Percentiles rank a stretch among this genome's conserved stretches.
Evolutionary conservation across 2,329 filamentous ascomycete genomes (phyloP).

Genomic region (Xylaria sp.): DNA sequence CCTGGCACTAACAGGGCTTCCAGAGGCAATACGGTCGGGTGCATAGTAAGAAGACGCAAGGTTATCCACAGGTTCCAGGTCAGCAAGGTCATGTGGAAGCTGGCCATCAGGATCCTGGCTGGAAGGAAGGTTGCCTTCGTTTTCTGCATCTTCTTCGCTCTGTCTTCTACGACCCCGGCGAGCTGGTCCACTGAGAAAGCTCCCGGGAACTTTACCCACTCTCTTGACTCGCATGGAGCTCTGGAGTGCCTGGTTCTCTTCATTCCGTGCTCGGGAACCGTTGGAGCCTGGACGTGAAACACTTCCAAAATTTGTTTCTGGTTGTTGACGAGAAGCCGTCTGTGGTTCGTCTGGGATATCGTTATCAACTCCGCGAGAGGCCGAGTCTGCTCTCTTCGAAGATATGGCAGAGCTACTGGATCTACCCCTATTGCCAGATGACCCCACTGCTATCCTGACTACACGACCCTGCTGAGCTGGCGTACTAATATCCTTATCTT

Average conservation of each 20-base stretch:
- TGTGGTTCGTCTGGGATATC: conserved; percentile 61
- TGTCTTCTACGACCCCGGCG: conserved; percentile 75
- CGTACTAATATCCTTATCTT: conserved; percentile 60
- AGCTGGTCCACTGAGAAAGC: conserved; percentile 82
- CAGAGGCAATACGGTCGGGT: conserved; percentile 64
- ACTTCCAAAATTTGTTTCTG: conserved; percentile 61
- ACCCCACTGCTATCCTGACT: conserved; percentile 65
- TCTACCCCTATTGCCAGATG: conserved; percentile 57
- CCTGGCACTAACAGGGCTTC: conserved; percentile 66
- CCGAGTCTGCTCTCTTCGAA: conserved; percentile 49
- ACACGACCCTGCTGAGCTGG: conserved; percentile 62
- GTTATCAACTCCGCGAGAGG: conserved; percentile 51
- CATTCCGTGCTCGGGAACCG: conserved; percentile 61
- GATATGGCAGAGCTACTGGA: conserved; percentile 51
- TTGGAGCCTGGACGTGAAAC: conserved; percentile 64
- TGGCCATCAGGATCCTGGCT: conserved; percentile 58
- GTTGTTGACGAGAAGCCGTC: conserved; percentile 60
- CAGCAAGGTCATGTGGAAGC: conserved; percentile 48
- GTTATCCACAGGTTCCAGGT: conserved; percentile 51
- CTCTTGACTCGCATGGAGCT: conserved; percentile 82
- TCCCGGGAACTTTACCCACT: conserved; percentile 77
- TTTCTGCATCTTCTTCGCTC: conserved; percentile 72
- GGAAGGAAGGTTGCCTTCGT: conserved; percentile 54
- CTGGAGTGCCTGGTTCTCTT: conserved; percentile 73
- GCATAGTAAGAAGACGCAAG: conserved; percentile 58